These are phyloP conservation scores for Dujonia santamariae DNA, from an alignment of 1,139 yeast species.

Conservation along the genomic window DNA sequence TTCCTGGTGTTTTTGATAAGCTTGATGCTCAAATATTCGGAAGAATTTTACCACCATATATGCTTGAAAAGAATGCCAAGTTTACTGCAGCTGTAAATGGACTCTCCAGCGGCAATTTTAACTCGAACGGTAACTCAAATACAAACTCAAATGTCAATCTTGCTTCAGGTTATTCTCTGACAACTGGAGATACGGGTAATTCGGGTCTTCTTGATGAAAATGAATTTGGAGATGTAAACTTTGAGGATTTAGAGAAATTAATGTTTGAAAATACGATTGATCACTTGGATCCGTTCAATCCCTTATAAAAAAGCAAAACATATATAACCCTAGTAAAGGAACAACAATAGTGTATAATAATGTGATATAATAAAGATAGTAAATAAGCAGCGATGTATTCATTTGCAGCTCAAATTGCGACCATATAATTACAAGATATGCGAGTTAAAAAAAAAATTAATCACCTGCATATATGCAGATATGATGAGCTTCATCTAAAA, in stretches of 20 bases:
- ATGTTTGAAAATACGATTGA: slow-evolving; percentile 15
- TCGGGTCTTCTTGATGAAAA: not conserved
- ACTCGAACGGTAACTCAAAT: slow-evolving; percentile 1
- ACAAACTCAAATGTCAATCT: not conserved
- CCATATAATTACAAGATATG: no score
- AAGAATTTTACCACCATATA: slow-evolving; percentile 76
- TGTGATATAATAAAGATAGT: no score
- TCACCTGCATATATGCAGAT: no score
- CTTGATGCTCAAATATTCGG: slow-evolving; percentile 84
- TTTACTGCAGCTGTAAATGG: slow-evolving; percentile 5
- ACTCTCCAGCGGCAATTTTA: no score
- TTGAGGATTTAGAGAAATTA: slow-evolving; percentile 3
- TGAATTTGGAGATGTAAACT: not conserved
- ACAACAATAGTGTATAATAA: no score
- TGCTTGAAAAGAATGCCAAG: slow-evolving; percentile 45
- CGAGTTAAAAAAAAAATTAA: no score
- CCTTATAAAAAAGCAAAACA: slow-evolving; percentile 7
- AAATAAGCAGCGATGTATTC: no score
- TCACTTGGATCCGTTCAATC: slow-evolving; percentile 21
- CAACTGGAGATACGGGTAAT: slow-evolving; percentile 10
- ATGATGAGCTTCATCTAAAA: no score
- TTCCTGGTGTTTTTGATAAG: slow-evolving; percentile 82
- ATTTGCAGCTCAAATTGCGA: no score
- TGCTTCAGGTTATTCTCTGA: not conserved
- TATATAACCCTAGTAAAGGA: no score